phyloP scores from a whole-genome alignment of 2,329 filamentous ascomycete genomes.

The Ceratocystiopsis sp. region DNA sequence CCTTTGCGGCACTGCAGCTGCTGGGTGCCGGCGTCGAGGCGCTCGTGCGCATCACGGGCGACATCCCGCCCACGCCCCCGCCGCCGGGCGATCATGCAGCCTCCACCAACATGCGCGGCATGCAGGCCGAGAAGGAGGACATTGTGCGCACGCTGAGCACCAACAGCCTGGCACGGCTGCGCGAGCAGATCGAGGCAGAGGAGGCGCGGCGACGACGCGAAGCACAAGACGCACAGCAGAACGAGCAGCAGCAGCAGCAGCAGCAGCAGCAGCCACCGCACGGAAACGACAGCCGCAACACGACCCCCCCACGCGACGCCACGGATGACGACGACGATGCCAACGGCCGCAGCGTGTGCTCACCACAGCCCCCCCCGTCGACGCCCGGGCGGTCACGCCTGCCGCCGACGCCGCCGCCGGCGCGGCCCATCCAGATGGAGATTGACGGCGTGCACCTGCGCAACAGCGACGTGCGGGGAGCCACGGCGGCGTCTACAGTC shows the following conservation, averaged over 20 bases:
- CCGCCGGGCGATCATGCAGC: slow-evolving; percentile 42
- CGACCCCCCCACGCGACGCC: neutral
- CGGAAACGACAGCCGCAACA: neutral
- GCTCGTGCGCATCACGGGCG: slow-evolving; percentile 55
- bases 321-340: slow-evolving; percentile 8
- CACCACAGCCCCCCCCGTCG: neutral
- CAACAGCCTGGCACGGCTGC: slow-evolving; percentile 30
- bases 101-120: slow-evolving; percentile 38
- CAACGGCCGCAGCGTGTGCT: neutral
- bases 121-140: slow-evolving; percentile 44
- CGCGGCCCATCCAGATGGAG: slow-evolving; percentile 7
- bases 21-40: slow-evolving; percentile 57
- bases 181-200: slow-evolving; percentile 23
- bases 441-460: slow-evolving; percentile 39
- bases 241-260: neutral
- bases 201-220: slow-evolving; percentile 5
- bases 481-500: slow-evolving; percentile 12
- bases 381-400: neutral
- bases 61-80: slow-evolving; percentile 66
- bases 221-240: neutral
- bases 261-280: neutral
- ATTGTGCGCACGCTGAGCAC: slow-evolving; percentile 42
- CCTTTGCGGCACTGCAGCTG: slow-evolving; percentile 60
- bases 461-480: neutral
- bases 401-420: slow-evolving; percentile 9